These are phyloP conservation scores for Fusarium chlamydosporum DNA, from an alignment of 2,329 filamentous ascomycete species.

Conservation along the genomic window DNA sequence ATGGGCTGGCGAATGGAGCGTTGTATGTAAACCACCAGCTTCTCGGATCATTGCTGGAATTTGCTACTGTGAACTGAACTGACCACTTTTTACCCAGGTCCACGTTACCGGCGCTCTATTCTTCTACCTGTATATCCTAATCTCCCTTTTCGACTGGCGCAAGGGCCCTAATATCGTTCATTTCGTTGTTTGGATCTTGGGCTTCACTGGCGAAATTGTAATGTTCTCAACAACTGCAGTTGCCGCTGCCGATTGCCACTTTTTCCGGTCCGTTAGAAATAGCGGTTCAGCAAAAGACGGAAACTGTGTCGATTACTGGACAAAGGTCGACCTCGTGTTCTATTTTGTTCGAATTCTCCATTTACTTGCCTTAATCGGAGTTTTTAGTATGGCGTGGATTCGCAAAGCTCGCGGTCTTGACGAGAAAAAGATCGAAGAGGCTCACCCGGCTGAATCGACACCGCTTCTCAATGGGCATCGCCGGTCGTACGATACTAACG, in stretches of 20 bases:
- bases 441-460: conserved; percentile 69
- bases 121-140: conserved; percentile 86
- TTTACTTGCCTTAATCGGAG: conserved; percentile 70
- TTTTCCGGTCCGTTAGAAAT: conserved; percentile 61
- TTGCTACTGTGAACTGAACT: conserved; percentile 34
- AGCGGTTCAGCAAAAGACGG: conserved; percentile 48
- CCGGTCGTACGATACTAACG: conserved; percentile 56
- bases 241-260: conserved; percentile 77
- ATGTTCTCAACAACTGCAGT: conserved; percentile 78
- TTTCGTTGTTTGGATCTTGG: conserved; percentile 82
- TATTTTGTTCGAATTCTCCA: conserved; percentile 78
- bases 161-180: conserved; percentile 86
- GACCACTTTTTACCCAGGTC: conserved; percentile 68
- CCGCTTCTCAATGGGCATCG: conserved; percentile 69
- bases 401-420: conserved; percentile 58
- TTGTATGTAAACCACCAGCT: conserved; percentile 68
- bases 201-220: conserved; percentile 78
- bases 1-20: conserved; percentile 84
- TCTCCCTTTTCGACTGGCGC: conserved; percentile 87
- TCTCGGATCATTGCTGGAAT: conserved; percentile 8
- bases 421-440: conserved; percentile 57
- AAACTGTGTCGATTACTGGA: conserved; percentile 58
- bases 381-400: conserved; percentile 60
- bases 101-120: conserved; percentile 89
- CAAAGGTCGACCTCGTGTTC: conserved; percentile 72